Evolutionary conservation across 495 filamentous ascomycete genomes (phyloP).

Genomic region (Aspergillus cavernicola): DNA sequence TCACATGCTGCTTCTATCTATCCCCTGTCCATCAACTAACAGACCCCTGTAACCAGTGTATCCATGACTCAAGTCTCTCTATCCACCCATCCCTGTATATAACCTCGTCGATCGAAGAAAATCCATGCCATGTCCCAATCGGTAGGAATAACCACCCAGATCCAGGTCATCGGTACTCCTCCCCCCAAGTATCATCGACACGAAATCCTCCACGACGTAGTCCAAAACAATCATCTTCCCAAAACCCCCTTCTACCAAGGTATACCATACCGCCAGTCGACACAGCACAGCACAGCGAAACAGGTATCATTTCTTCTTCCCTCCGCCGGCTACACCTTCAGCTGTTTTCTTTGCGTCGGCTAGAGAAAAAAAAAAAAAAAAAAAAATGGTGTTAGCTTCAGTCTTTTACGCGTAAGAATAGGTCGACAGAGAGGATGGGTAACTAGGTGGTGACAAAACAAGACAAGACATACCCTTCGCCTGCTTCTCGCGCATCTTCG

Average conservation of each 20-base stretch:
- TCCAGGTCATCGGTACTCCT: no score
- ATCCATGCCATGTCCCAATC: not conserved
- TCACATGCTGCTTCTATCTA: no score
- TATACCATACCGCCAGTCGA: no score
- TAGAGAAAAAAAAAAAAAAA: conserved; percentile 5
- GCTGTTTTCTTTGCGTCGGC: conserved; percentile 31
- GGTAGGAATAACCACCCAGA: no score
- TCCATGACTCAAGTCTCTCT: no score
- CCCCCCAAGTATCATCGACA: no score
- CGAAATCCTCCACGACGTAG: no score
- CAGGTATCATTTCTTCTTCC: conserved; percentile 8
- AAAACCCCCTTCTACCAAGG: no score
- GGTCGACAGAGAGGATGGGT: no score
- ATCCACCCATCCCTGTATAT: not conserved
- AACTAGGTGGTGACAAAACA: not conserved
- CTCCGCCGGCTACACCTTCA: not conserved
- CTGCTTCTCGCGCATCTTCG: conserved; percentile 90
- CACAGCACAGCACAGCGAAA: no score
- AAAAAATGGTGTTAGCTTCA: not conserved
- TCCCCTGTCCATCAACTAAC: not conserved
- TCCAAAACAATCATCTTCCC: no score
- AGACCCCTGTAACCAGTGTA: no score
- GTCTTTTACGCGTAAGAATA: not conserved
- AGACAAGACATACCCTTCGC: conserved; percentile 57
- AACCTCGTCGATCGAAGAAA: not conserved